Conservation (phyloP, 1,284 basidiomycete species). For the Wallemia mellicola region DNA sequence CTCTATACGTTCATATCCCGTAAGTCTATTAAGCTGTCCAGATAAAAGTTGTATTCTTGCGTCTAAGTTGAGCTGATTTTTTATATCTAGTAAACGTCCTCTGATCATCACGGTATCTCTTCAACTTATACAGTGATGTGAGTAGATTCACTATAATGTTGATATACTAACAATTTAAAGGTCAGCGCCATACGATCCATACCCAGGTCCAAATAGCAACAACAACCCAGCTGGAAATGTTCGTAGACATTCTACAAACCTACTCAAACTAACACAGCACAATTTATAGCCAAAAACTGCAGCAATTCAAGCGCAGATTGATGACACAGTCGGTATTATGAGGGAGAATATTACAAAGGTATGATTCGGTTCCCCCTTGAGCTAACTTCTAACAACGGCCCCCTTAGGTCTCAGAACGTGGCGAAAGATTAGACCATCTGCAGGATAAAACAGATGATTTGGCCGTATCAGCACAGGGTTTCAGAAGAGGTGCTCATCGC, state of each 20-base stretch:
- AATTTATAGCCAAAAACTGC: constrained; percentile 27
- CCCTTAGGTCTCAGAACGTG: constrained; percentile 48
- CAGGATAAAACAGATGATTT: constrained; percentile 98
- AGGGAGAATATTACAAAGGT: constrained; percentile 75
- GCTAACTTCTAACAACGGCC: not conserved
- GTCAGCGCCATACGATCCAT: constrained; percentile 2
- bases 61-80: not conserved
- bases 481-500: constrained; percentile 82
- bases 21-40: constrained; percentile 45
- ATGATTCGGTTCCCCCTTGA: not conserved
- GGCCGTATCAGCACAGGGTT: constrained; percentile 94
- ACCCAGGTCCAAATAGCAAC: not conserved
- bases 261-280: not conserved
- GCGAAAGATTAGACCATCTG: constrained; percentile 69
- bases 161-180: not conserved
- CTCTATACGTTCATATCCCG: constrained; percentile 73
- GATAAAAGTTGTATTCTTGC: constrained; percentile 22
- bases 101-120: constrained; percentile 18
- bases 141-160: not conserved
- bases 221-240: not conserved
- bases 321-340: constrained; percentile 88
- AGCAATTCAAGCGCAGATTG: constrained; percentile 74
- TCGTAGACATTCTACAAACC: not conserved
- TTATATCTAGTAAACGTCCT: constrained; percentile 15
- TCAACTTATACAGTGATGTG: not conserved